phyloP scores from a whole-genome alignment of 345 rosid genomes.

The Raphanus sativus region DNA sequence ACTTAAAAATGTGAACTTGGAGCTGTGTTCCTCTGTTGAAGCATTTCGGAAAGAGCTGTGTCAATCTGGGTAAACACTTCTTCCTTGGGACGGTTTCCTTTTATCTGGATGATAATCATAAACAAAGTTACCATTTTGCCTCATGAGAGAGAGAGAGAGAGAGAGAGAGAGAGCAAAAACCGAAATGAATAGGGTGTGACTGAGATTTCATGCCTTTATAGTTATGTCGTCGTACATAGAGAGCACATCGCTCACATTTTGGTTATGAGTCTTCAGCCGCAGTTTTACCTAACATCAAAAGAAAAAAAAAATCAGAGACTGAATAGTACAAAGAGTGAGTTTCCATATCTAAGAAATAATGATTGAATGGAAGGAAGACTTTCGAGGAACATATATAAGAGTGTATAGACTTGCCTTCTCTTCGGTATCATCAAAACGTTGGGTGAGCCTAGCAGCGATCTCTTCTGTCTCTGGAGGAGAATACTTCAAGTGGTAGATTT shows the following conservation, averaged over 20 bases:
- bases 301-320: background rate
- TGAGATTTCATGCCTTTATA: constrained; percentile 56
- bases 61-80: constrained; percentile 66
- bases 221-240: constrained; percentile 72
- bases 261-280: constrained; percentile 71
- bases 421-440: constrained; percentile 91
- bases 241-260: constrained; percentile 84
- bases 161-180: background rate
- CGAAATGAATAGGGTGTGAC: constrained; percentile 24
- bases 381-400: background rate
- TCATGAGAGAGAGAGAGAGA: no score
- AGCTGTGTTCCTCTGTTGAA: constrained; percentile 42
- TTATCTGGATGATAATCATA: constrained; percentile 44
- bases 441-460: constrained; percentile 81
- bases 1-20: constrained; percentile 47
- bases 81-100: constrained; percentile 58
- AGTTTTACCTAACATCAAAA: constrained; percentile 59
- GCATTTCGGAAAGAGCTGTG: constrained; percentile 48
- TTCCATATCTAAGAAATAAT: background rate
- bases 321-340: background rate
- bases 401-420: constrained; percentile 66
- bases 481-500: constrained; percentile 86
- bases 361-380: background rate
- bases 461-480: constrained; percentile 89
- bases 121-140: background rate